A percentile compares a stretch with the other conserved stretches of the same genome.
These are phyloP conservation scores for Sugiyamaella pinicola DNA, from an alignment of 1,139 yeast genomes.

Conservation along the genomic window DNA sequence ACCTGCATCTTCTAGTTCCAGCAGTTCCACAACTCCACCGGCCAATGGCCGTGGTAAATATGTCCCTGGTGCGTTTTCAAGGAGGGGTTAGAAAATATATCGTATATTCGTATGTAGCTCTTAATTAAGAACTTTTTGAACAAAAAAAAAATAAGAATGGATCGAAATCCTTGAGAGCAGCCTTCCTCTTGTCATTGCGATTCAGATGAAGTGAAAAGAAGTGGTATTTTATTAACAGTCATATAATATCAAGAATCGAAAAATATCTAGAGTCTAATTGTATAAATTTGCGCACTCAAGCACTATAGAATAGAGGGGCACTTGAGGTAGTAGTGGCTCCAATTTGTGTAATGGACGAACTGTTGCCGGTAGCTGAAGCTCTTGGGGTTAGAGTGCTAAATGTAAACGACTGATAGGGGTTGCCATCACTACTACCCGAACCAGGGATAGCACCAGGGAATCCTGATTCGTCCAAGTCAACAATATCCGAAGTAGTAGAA, in stretches of 20 bases:
- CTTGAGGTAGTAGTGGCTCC: conserved; percentile 9
- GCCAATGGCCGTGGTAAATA: conserved; percentile 11
- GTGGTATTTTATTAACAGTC: neutral
- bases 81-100: neutral
- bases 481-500: conserved; percentile 22
- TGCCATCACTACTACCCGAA: conserved; percentile 9
- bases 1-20: conserved; percentile 3
- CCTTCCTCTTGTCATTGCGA: no score
- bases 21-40: conserved; percentile 2
- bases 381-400: conserved; percentile 24
- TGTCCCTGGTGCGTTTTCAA: conserved; percentile 17
- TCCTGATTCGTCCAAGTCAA: conserved; percentile 24
- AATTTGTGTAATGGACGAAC: neutral
- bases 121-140: no score
- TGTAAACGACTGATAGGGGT: conserved; percentile 15
- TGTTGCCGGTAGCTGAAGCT: conserved; percentile 17
- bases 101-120: neutral
- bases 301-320: conserved; percentile 18
- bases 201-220: neutral
- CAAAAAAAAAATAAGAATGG: no score
- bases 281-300: neutral
- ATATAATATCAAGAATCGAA: no score
- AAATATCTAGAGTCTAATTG: neutral
- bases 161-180: no score
- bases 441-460: conserved; percentile 31